These are phyloP conservation scores for Beauveria sp. DNA, from an alignment of 2,329 filamentous ascomycete genomes.

Conservation along the genomic window DNA sequence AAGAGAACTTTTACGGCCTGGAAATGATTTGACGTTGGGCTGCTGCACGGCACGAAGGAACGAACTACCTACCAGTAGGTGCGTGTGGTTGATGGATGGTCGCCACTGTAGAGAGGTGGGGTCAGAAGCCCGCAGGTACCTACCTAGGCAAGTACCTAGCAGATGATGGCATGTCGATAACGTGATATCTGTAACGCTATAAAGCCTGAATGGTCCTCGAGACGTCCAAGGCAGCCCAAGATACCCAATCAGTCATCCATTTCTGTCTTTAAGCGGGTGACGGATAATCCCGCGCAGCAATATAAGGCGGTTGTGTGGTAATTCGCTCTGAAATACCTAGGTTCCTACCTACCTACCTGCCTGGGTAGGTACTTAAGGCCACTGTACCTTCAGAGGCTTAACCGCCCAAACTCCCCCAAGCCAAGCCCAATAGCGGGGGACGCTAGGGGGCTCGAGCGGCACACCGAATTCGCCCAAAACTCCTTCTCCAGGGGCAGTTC, in stretches of 20 bases:
- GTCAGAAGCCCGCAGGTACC: not conserved
- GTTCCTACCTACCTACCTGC: too few species aligned
- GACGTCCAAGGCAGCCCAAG: too few species aligned
- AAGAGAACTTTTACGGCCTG: not conserved
- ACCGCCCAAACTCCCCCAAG: not conserved
- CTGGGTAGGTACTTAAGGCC: not conserved
- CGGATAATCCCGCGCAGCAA: too few species aligned
- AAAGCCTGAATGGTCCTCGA: too few species aligned
- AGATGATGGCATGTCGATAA: not conserved
- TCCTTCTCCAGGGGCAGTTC: constrained; percentile 1
- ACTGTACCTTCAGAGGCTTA: not conserved
- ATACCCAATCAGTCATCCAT: not conserved
- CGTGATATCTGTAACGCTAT: not conserved
- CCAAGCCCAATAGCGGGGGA: constrained; percentile 9
- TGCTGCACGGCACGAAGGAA: not conserved
- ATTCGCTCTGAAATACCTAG: too few species aligned
- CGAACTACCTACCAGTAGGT: not conserved
- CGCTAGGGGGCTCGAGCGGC: constrained; percentile 8
- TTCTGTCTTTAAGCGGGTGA: too few species aligned
- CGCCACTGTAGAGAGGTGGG: not conserved
- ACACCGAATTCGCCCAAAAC: not conserved
- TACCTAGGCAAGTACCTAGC: too few species aligned
- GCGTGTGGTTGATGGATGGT: not conserved
- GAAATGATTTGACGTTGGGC: constrained; percentile 9
- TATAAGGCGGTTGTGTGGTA: too few species aligned